Evolutionary conservation across 2,329 filamentous ascomycete species (phyloP), one percentile per base, ranked within the genome.

Genomic region (Annulohypoxylon truncatum): DNA sequence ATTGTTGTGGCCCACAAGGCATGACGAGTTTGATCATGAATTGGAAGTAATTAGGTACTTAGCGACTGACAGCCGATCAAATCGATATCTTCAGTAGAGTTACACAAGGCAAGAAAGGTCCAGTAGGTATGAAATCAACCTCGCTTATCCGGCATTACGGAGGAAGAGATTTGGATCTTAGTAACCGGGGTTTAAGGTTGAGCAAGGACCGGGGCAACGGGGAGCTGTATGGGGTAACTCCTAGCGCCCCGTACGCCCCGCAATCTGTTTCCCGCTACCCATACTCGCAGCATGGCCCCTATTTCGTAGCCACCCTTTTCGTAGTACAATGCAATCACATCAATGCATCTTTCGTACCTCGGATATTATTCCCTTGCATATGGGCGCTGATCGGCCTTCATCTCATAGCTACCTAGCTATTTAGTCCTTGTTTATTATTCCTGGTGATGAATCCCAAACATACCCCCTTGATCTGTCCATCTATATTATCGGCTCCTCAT

Each of bases 1-100:
- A 51, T 73, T 22, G 73, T 67, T 56, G 57, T 72, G 22, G 70
- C 69, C 20, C 63, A 51, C 26, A 74, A 71, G 50, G 31, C 28
- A 12, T 63, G 6, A 55, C 3, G 35, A 22, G 51, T 13, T 24
- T 44, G 4, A 9, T 9, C n/a, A 13, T n/a, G 33, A 35, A n/a
- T n/a, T 15, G 15, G 18, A 15, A 38, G 4, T 38, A 38, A 4
- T 15, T 12, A 38, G 33, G 33, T 38, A 4, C 33, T 38, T 38
- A 13, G n/a, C n/a, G n/a, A n/a, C n/a, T n/a, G n/a, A n/a, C n/a
- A n/a, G n/a, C n/a, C n/a, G n/a, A n/a, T n/a, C n/a, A n/a, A n/a
- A n/a, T n/a, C n/a, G n/a, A n/a, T n/a, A n/a, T n/a, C n/a, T n/a
- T n/a, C n/a, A n/a, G n/a, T n/a, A n/a, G n/a, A n/a, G 33, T 38